A percentile compares a stretch with the other conserved stretches of the same genome.
phyloP scores from a whole-genome alignment of 345 rosid genomes.

The Populus nigra region DNA sequence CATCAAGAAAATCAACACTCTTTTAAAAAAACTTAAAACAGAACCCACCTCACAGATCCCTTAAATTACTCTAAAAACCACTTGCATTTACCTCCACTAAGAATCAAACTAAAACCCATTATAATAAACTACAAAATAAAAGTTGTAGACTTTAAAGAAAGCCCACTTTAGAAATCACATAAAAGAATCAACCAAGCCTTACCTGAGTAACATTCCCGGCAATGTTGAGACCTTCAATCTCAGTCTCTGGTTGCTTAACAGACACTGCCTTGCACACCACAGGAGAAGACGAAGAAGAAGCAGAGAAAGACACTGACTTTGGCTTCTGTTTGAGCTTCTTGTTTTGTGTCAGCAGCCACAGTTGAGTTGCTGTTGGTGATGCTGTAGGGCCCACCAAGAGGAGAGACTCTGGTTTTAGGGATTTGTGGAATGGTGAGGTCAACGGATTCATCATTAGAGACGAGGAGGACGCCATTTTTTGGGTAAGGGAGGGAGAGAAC shows the following conservation, averaged over 20 bases:
- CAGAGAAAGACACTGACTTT: too few species aligned
- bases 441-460: conserved; percentile 36
- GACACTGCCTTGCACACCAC: conserved; percentile 69
- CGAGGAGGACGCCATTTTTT: conserved; percentile 42
- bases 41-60: not conserved
- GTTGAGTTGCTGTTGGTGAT: conserved; percentile 9
- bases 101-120: not conserved
- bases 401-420: conserved; percentile 14
- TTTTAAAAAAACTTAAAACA: not conserved
- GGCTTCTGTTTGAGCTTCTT: conserved; percentile 17
- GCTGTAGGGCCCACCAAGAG: conserved; percentile 18
- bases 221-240: conserved; percentile 71
- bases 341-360: conserved; percentile 14
- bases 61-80: not conserved
- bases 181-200: not conserved
- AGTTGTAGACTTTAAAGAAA: not conserved
- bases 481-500: not conserved
- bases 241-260: conserved; percentile 44
- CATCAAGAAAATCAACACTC: not conserved
- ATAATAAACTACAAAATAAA: not conserved
- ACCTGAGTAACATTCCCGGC: conserved; percentile 85
- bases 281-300: conserved; percentile 29
- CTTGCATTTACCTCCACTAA: too few species aligned
- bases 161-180: not conserved
- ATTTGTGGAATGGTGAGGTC: conserved; percentile 39